Evolutionary conservation across 139 green algal genomes (phyloP), one percentile per base, ranked within the genome.

Genomic region (Ulvella scutata): DNA sequence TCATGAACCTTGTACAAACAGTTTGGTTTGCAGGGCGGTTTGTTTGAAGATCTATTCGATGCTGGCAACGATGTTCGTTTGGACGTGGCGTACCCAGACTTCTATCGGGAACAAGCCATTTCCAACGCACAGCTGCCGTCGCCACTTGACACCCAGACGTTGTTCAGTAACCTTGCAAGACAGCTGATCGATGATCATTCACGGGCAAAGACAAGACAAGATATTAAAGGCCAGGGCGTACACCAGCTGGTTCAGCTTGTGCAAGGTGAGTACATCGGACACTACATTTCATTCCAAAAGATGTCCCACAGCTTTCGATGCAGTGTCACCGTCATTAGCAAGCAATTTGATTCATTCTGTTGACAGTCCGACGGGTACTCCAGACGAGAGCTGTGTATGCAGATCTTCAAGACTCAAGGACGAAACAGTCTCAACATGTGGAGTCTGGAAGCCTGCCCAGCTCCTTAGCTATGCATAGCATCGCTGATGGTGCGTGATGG

Each of bases 261-360:
- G 51, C 51, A 67, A 67, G 51, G 51, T 67, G 20, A 36, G 51
- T 67, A n/a, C n/a, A n/a, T n/a, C n/a, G n/a, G n/a, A n/a, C n/a
- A n/a, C n/a, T n/a, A n/a, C n/a, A n/a, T n/a, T n/a, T n/a, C n/a
- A n/a, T n/a, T n/a, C n/a, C n/a, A n/a, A n/a, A n/a, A n/a, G 40
- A 59, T 13, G 40, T 59, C 40, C 17, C 17, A 26, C 40, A 59
- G 17, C 13, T 59, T 59, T 13, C 40, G 40, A 59, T 59, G 40
- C 40, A 59, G 13, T 26, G 17, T 26, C 40, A 59, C 13, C 17
- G 13, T 59, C 17, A 17, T 59, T 59, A 59, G 0, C 40, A n/a
- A n/a, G n/a, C n/a, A n/a, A n/a, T n/a, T n/a, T n/a, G n/a, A n/a
- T n/a, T n/a, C n/a, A n/a, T n/a, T n/a, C n/a, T n/a, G n/a, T n/a